Conservation (phyloP, 257 asterid genomes). For the Forsythia viridissima region DNA sequence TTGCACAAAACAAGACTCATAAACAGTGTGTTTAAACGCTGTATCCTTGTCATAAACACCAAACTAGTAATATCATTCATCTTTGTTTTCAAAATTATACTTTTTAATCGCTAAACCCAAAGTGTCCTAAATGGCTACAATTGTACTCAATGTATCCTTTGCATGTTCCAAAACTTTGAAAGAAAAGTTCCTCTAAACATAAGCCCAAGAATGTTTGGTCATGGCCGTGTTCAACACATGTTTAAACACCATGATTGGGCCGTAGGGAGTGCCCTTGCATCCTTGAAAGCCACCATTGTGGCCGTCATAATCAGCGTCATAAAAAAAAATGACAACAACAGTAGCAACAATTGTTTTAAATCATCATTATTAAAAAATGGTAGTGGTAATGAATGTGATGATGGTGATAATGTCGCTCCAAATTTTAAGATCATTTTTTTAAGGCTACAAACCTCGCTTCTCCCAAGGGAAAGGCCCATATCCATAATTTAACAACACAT, state of each 20-base stretch:
- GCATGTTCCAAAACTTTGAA: slow-evolving; percentile 2
- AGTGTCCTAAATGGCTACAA: background rate
- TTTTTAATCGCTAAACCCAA: background rate
- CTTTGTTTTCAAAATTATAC: background rate
- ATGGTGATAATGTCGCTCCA: slow-evolving; percentile 9
- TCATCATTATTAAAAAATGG: background rate
- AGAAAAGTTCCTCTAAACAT: background rate
- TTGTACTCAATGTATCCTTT: background rate
- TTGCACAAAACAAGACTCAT: background rate
- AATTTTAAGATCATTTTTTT: slow-evolving; percentile 7
- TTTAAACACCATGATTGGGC: background rate
- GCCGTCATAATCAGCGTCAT: background rate
- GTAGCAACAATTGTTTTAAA: background rate
- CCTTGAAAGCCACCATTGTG: background rate
- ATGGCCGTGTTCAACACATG: background rate
- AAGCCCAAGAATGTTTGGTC: background rate
- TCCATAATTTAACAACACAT: background rate
- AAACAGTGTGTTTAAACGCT: background rate
- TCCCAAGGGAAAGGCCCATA: slow-evolving; percentile 7
- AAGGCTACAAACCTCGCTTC: background rate
- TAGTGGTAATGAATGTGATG: background rate
- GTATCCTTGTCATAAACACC: background rate
- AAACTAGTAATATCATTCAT: background rate
- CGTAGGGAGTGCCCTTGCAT: background rate
- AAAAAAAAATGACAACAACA: background rate